Evolutionary conservation across 1,139 yeast genomes (phyloP).

Genomic region (Blastobotrys proliferans): DNA sequence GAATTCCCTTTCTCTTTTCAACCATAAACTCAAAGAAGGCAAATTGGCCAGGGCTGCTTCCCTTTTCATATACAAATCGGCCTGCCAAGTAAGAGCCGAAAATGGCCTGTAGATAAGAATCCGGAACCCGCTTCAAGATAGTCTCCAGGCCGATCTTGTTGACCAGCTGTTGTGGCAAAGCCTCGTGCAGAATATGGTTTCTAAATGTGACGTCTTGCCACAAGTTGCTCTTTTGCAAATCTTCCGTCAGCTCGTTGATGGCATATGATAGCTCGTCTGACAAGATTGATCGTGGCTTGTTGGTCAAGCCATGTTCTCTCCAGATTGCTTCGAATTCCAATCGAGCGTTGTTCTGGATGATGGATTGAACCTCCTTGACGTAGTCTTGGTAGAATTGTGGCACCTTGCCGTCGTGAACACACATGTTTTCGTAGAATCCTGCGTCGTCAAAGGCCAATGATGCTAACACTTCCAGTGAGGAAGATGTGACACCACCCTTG

Average conservation of each 20-base stretch:
- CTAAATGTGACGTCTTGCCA: slow-evolving; percentile 85
- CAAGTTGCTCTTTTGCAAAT: slow-evolving; percentile 72
- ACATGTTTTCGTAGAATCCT: slow-evolving; percentile 72
- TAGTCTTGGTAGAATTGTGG: slow-evolving; percentile 79
- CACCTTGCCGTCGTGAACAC: slow-evolving; percentile 48
- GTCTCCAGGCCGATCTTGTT: slow-evolving; percentile 70
- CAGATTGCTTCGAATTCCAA: slow-evolving; percentile 85
- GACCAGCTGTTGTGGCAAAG: slow-evolving; percentile 73
- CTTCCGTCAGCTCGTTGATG: slow-evolving; percentile 86
- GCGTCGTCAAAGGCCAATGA: slow-evolving; percentile 87
- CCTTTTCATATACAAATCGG: slow-evolving; percentile 80
- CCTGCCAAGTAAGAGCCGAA: slow-evolving; percentile 91
- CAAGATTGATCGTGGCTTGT: slow-evolving; percentile 66
- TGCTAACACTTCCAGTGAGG: slow-evolving; percentile 92
- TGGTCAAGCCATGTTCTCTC: slow-evolving; percentile 67
- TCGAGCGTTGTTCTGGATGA: slow-evolving; percentile 72
- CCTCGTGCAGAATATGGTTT: slow-evolving; percentile 66
- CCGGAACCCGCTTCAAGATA: slow-evolving; percentile 77
- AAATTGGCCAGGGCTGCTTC: slow-evolving; percentile 73
- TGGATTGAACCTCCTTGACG: slow-evolving; percentile 76
- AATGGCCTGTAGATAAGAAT: slow-evolving; percentile 78
- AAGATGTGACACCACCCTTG: slow-evolving; percentile 98
- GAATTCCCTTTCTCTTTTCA: slow-evolving; percentile 25
- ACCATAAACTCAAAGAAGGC: slow-evolving; percentile 75
- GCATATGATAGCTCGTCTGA: slow-evolving; percentile 84